Base-by-base conservation (phyloP, 306 rosid genomes). In the Trifolium repens region DNA sequence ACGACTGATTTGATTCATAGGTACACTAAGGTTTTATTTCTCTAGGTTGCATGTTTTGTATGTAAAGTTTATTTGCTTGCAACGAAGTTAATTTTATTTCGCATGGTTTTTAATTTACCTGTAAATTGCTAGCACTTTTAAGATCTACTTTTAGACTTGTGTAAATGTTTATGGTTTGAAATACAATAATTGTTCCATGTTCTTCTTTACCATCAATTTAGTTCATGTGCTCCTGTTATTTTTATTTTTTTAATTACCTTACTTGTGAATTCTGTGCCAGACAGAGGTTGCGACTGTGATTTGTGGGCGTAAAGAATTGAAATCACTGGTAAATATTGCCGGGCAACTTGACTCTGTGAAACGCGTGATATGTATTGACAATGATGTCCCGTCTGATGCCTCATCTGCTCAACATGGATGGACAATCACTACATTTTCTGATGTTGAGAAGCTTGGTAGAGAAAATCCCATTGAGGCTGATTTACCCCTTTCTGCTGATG, bases 201-300 rank as follows among this genome's bases (percentile, higher is more conserved):
- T 39, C 37, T 46, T 59, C 44, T 50, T 65, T 16, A 15, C 42
- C 30, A 32, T 69, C 14, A 11, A 11, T 71, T 16, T 32, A 8
- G 34, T 43, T 74, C 60, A 17, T 61, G 50, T 60, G 64, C 34
- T 73, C 13, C 26, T 71, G 34, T 10, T 9, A 6, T 14, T 68
- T 8, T 59, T 5, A 10, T 24, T 13, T 7, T 32, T 7, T 61
- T 14, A 2, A 17, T 62, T 15, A 61, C 9, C 35, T 50, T 8
- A 76, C 64, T 67, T 66, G 65, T 44, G 54, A 72, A 81, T 57
- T 68, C 54, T 67, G 50, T 80, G 79, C 79, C 96, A 94, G 99
- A 94, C 98, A 54, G 97, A 90, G 85, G 98, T 79, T 81, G 80
- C 93, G 15, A 90, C 98, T 67, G 96, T 96, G 80, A 88, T 96